Percentiles rank a stretch among this genome's conserved stretches.
phyloP scores from a whole-genome alignment of 768 basidiomycete genomes.

The Chalciporus piperatus region DNA sequence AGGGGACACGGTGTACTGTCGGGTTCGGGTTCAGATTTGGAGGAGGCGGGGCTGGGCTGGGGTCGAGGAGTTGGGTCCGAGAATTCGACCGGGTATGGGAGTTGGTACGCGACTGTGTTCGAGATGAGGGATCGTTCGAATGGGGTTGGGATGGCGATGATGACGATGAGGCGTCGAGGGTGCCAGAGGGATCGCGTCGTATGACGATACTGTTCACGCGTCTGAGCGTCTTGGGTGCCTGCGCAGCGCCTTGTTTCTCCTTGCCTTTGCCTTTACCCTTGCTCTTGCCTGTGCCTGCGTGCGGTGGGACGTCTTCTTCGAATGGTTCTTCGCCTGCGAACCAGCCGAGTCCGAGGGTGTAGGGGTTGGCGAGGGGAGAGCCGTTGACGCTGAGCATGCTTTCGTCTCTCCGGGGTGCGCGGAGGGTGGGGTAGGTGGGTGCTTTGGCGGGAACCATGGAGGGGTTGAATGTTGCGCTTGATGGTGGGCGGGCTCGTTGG shows the following conservation, averaged over 20 bases:
- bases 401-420: slow-evolving; percentile 72
- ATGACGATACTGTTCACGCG: slow-evolving; percentile 64
- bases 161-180: slow-evolving; percentile 32
- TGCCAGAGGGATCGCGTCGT: slow-evolving; percentile 52
- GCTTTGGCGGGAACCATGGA: slow-evolving; percentile 46
- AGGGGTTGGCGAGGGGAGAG: slow-evolving; percentile 78
- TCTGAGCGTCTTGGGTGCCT: slow-evolving; percentile 13
- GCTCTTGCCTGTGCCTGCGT: not conserved
- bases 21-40: too few relatives aligned
- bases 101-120: slow-evolving; percentile 43
- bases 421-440: slow-evolving; percentile 45
- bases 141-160: slow-evolving; percentile 21
- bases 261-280: slow-evolving; percentile 25
- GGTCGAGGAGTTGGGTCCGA: slow-evolving; percentile 21
- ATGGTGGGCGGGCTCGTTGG: slow-evolving; percentile 45
- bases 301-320: slow-evolving; percentile 11
- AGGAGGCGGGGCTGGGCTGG: slow-evolving; percentile 7
- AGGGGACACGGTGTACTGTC: not conserved
- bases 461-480: slow-evolving; percentile 71
- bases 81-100: slow-evolving; percentile 51
- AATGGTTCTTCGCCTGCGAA: slow-evolving; percentile 41
- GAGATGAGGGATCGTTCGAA: slow-evolving; percentile 15
- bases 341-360: slow-evolving; percentile 62
- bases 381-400: slow-evolving; percentile 80
- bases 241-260: slow-evolving; percentile 14